Conservation (phyloP, 129 eudicot genomes). For the Oenanthe sinensis region DNA sequence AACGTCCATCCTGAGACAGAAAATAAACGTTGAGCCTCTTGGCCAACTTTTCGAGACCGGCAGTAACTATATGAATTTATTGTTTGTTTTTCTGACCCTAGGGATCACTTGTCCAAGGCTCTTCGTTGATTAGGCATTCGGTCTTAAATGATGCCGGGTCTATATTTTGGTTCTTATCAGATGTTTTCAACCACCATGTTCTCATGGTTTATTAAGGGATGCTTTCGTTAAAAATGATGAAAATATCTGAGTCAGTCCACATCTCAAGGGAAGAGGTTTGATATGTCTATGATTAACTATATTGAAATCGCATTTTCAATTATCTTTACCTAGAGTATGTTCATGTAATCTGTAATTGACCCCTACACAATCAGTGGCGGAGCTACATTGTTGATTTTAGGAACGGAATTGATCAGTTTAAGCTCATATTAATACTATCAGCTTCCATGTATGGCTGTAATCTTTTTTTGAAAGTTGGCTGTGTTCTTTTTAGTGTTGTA, state of each 20-base stretch:
- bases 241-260: neutral
- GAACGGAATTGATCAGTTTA: neutral
- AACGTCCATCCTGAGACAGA: neutral
- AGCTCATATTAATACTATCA: too few relatives aligned
- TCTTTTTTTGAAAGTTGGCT: too few relatives aligned
- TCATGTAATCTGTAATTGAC: neutral
- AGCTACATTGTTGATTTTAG: too few relatives aligned
- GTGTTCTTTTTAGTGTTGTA: too few relatives aligned
- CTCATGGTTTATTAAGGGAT: neutral
- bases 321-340: neutral
- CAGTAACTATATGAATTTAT: neutral
- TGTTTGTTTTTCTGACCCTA: neutral
- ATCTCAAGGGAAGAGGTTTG: neutral
- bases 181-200: neutral
- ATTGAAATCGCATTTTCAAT: too few relatives aligned
- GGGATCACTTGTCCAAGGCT: neutral
- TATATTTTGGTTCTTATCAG: neutral
- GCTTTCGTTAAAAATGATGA: neutral
- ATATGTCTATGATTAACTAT: too few relatives aligned
- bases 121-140: neutral
- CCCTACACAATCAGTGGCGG: neutral
- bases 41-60: neutral
- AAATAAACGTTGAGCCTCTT: constrained; percentile 3
- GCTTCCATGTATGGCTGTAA: too few relatives aligned
- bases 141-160: neutral